phyloP scores from a whole-genome alignment of 441 rosid species.

The Pelargonium cotyledonis region DNA sequence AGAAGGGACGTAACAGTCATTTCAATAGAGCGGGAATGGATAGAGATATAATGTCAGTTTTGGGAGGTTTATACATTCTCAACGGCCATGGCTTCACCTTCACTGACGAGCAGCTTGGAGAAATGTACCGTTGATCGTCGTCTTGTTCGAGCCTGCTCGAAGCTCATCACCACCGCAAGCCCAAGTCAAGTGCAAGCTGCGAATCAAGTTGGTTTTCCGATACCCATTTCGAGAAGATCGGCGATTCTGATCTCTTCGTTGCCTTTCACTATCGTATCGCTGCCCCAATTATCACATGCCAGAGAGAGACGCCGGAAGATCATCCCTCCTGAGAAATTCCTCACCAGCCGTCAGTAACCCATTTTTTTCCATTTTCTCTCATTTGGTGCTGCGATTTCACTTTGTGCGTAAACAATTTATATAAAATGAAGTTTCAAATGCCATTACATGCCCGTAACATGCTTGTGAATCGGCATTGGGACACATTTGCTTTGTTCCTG shows the following conservation, averaged over 20 bases:
- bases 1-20: not conserved
- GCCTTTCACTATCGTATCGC: constrained; percentile 10
- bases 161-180: too few species aligned
- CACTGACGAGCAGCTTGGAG: constrained; percentile 1
- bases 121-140: not conserved
- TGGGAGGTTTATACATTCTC: not conserved
- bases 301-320: constrained; percentile 72
- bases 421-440: not conserved
- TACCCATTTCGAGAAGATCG: constrained; percentile 8
- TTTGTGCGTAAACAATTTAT: not conserved
- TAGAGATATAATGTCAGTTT: not conserved
- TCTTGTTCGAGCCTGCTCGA: not conserved
- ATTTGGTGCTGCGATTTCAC: not conserved
- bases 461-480: too few species aligned
- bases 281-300: constrained; percentile 48
- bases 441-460: not conserved
- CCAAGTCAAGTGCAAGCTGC: not conserved
- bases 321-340: constrained; percentile 66
- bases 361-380: not conserved
- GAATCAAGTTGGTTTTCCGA: constrained; percentile 2
- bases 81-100: constrained; percentile 8
- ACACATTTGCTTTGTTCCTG: too few species aligned
- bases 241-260: constrained; percentile 2
- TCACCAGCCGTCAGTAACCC: constrained; percentile 39
- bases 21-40: not conserved